These are phyloP conservation scores for Cymbopogon citratus DNA, from an alignment of 176 grass and related monocot species.

Conservation along the genomic window DNA sequence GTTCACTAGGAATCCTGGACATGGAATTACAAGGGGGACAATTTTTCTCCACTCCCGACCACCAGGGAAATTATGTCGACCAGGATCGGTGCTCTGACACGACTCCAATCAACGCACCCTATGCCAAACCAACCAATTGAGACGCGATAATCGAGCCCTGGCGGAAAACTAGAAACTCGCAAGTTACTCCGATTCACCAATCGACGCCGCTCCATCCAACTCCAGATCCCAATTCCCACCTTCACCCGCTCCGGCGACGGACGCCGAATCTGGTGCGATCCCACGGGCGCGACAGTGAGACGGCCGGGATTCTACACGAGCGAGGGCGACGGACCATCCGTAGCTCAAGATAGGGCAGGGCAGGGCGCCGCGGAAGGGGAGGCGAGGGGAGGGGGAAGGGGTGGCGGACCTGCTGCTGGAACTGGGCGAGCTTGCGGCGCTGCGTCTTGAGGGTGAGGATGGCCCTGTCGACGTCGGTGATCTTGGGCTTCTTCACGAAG, in stretches of 20 bases:
- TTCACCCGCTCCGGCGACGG: not conserved
- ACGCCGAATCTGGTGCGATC: constrained; percentile 23
- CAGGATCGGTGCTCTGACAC: not conserved
- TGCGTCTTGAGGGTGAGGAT: constrained; percentile 96
- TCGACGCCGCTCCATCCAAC: not conserved
- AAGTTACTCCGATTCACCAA: not conserved
- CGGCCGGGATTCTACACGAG: not conserved
- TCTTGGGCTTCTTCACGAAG: constrained; percentile 97
- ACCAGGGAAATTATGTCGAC: not conserved
- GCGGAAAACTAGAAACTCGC: not conserved
- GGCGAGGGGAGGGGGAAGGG: not conserved
- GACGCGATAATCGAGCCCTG: not conserved
- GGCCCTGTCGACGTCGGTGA: constrained; percentile 93
- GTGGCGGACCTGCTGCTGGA: constrained; percentile 73
- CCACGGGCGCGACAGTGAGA: not conserved
- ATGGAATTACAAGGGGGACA: not conserved
- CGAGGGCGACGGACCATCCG: not conserved
- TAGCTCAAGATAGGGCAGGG: not conserved
- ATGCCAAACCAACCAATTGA: not conserved
- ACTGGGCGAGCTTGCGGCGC: constrained; percentile 88
- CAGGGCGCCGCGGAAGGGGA: not conserved
- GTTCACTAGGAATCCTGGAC: not conserved
- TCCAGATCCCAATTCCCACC: constrained; percentile 9
- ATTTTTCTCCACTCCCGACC: not conserved
- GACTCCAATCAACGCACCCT: not conserved